A percentile compares a stretch with the other conserved stretches of the same genome.
Evolutionary conservation across 2,329 filamentous ascomycete species (phyloP).

Genomic region (Chaetoscypha palmicola): DNA sequence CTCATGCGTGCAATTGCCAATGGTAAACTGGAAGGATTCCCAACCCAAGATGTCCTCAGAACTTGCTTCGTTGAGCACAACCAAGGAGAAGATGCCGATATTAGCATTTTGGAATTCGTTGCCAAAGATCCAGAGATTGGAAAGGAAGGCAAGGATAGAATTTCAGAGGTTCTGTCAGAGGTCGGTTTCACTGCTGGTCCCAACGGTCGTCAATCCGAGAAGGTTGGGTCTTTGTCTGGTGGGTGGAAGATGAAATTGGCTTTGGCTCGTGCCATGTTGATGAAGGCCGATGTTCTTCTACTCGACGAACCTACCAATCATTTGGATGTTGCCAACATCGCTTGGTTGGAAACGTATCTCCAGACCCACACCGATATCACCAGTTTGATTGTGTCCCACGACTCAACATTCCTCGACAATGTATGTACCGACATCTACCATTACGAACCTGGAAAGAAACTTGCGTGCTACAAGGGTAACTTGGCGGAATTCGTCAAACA

Average conservation of each 20-base stretch:
- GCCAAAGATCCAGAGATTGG: slow-evolving; percentile 82
- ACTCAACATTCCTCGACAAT: slow-evolving; percentile 93
- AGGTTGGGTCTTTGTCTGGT: slow-evolving; percentile 89
- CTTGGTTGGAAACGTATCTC: slow-evolving; percentile 92
- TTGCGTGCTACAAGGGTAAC: slow-evolving; percentile 79
- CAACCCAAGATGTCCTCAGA: slow-evolving; percentile 80
- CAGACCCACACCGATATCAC: slow-evolving; percentile 96
- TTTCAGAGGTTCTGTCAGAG: slow-evolving; percentile 75
- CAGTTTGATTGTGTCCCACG: slow-evolving; percentile 95
- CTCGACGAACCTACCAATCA: slow-evolving; percentile 99
- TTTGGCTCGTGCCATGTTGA: slow-evolving; percentile 90
- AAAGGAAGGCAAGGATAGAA: slow-evolving; percentile 70
- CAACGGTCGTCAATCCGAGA: slow-evolving; percentile 79
- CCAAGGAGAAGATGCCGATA: slow-evolving; percentile 93
- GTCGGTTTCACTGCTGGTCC: slow-evolving; percentile 91
- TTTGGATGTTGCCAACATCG: slow-evolving; percentile 91
- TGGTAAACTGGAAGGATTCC: slow-evolving; percentile 96
- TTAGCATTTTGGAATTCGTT: slow-evolving; percentile 91
- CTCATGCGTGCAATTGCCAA: slow-evolving; percentile 94
- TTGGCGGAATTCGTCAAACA: slow-evolving; percentile 77
- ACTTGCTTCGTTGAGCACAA: slow-evolving; percentile 99
- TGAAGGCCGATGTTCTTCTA: slow-evolving; percentile 90
- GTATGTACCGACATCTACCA: slow-evolving; percentile 99
- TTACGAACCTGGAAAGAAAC: slow-evolving; percentile 93
- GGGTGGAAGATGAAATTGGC: slow-evolving; percentile 99